Evolutionary conservation across 768 basidiomycete species (phyloP).

Genomic region (Tylopilus sp.): DNA sequence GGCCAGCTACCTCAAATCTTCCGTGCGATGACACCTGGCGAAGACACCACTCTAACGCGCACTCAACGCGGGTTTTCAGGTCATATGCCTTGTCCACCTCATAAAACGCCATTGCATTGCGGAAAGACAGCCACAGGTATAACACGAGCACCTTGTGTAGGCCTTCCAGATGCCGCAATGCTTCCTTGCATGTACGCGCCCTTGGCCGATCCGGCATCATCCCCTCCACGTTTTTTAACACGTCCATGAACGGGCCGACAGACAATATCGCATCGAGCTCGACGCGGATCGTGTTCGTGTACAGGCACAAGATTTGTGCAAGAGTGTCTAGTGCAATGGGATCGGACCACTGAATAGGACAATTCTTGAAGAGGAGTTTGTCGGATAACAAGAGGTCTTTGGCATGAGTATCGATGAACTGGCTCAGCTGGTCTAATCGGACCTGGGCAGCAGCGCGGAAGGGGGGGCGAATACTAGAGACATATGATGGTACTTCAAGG

Average conservation of each 20-base stretch:
- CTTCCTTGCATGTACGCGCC: conserved; percentile 8
- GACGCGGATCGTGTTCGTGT: conserved; percentile 29
- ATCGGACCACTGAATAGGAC: conserved; percentile 18
- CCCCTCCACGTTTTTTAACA: conserved; percentile 20
- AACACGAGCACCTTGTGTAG: conserved; percentile 72
- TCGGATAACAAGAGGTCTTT: conserved; percentile 42
- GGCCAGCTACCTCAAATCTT: neutral
- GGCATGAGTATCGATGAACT: conserved; percentile 42
- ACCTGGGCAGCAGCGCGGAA: conserved; percentile 37
- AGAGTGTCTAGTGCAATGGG: conserved; percentile 19
- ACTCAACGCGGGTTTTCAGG: conserved; percentile 63
- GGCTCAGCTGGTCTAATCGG: conserved; percentile 30
- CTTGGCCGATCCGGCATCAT: conserved; percentile 18
- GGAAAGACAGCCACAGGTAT: conserved; percentile 83
- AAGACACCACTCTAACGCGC: conserved; percentile 62
- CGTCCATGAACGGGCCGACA: conserved; percentile 20
- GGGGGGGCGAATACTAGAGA: conserved; percentile 41
- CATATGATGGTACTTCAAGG: conserved; percentile 47
- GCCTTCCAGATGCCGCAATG: conserved; percentile 52
- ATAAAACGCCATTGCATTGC: conserved; percentile 64
- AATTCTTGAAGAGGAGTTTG: conserved; percentile 42
- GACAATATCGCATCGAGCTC: conserved; percentile 20
- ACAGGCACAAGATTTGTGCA: conserved; percentile 29
- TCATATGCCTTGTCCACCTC: conserved; percentile 46
- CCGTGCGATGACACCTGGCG: conserved; percentile 35